phyloP scores from a whole-genome alignment of 345 rosid species.

The Murraya paniculata region DNA sequence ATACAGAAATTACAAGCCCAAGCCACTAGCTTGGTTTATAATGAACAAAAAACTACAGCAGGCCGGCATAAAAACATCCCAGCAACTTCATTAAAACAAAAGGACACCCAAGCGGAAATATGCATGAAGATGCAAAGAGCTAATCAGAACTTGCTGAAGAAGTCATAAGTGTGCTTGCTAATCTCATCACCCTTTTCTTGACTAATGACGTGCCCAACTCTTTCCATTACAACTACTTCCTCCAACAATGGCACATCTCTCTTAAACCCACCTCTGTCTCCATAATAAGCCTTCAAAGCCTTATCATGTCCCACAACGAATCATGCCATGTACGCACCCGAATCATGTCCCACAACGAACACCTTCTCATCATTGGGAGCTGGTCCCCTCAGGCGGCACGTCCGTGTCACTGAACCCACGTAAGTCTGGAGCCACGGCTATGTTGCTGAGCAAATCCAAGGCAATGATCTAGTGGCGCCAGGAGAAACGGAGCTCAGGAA shows the following conservation, averaged over 20 bases:
- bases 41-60: no score
- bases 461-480: slow-evolving; percentile 78
- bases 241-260: slow-evolving; percentile 61
- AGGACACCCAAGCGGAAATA: no score
- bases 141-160: slow-evolving; percentile 29
- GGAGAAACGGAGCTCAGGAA: slow-evolving; percentile 81
- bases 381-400: slow-evolving; percentile 36
- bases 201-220: slow-evolving; percentile 66
- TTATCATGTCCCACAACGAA: slow-evolving; percentile 47
- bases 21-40: neutral
- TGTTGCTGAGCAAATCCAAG: slow-evolving; percentile 60
- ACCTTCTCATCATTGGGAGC: slow-evolving; percentile 35
- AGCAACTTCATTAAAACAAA: neutral
- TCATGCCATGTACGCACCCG: slow-evolving; percentile 74
- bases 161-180: slow-evolving; percentile 54
- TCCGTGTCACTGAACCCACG: slow-evolving; percentile 79
- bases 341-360: slow-evolving; percentile 68
- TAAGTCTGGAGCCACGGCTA: slow-evolving; percentile 77
- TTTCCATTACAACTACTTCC: slow-evolving; percentile 64
- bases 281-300: slow-evolving; percentile 35
- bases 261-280: slow-evolving; percentile 55
- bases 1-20: neutral
- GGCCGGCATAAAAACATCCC: neutral
- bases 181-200: slow-evolving; percentile 65
- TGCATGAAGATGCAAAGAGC: neutral